Base-by-base conservation (phyloP, 805 yeast genomes). In the Lachancea meyersii region DNA sequence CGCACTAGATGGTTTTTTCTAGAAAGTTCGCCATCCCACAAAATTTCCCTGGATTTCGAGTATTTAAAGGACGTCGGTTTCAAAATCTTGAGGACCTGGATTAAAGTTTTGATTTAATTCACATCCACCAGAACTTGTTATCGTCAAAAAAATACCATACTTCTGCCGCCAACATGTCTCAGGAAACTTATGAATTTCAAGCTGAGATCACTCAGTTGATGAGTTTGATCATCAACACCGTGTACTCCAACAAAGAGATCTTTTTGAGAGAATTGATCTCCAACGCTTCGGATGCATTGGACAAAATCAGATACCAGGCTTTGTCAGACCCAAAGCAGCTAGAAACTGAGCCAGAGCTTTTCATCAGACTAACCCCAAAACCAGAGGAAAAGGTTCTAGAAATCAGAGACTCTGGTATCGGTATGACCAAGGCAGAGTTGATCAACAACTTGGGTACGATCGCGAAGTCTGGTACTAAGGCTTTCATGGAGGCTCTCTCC, bases 201-300 rank as follows among this genome's bases (percentile, higher is more conserved):
- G 99, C 99, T 80, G 99, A 93, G 88, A 93, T 93, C 73, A 87
- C 97, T 83, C 98, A 93, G 95, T 79, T 93, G 81, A 84, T 93
- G 97, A 87, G 97, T 71, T 82, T 93, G 79, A 87, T 93, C 88
- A 93, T 93, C 76, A 93, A 93, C 87, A 93, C 99, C 45, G 99
- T 93, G 63, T 93, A 93, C 75, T 93, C 98, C 43, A 93, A 93
- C 83, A 93, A 93, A 77, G 99, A 93, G 72, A 93, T 93, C 61
- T 93, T 93, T 82, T 76, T 93, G 65, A 91, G 99, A 85, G 99
- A 93, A 72, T 79, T 93, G 76, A 86, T 93, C 64, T 93, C 98
- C 52, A 93, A 93, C 73, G 96, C 97, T 50, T 89, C 97, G 41
- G 99, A 93, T 87, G 97, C 99, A 50, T 75, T 93, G 59, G 99